Base-by-base conservation (phyloP, 1,139 yeast genomes). In the Sugiyamaella pinicola region DNA sequence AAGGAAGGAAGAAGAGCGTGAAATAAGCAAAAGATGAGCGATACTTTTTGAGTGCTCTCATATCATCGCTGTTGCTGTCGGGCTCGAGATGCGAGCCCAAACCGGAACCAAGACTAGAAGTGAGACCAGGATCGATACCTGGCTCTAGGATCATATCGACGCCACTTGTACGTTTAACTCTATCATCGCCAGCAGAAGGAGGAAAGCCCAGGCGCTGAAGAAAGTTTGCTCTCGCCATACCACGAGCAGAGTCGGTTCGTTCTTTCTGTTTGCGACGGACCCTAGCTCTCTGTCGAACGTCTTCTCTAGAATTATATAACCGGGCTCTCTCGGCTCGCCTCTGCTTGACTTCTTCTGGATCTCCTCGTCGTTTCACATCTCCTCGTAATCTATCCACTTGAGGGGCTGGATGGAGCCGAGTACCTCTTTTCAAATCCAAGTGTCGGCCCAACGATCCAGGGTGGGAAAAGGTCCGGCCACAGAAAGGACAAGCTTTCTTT, bases 361-460 rank as follows among this genome's bases (percentile, higher is more conserved):
- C 76, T 4, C 82, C 82, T 5, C 82, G 65, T 43, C 82, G 67
- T 46, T 77, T 76, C 18, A 78, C 82, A 52, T 76, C 72, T 0
- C 75, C 69, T 8, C 82, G 64, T 44, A 78, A 61, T 43, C 62
- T 63, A 12, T 72, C 76, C 15, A 78, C 77, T 38, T 72, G 65
- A 4, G 74, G 76, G 1, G 69, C 65, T 0, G 82, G 82, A 54
- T 78, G 82, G 13, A 66, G 52, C 2, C 72, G 63, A 1, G 78
- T 67, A 1, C 82, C 82, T 51, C 77, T 74, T 53, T 78, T 74
- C 48, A 72, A 64, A 55, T 78, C 82, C 33, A 78, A 59, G 62
- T 78, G 82, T 28, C 82, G 68, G 0, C 82, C 82, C 47, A 78
- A 64, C 0, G 82, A 78, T 1, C 82, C 82, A 1, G 80, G 76